phyloP scores from a whole-genome alignment of 202 grass and related monocot genomes.

The Miscanthus sacchariflorus region DNA sequence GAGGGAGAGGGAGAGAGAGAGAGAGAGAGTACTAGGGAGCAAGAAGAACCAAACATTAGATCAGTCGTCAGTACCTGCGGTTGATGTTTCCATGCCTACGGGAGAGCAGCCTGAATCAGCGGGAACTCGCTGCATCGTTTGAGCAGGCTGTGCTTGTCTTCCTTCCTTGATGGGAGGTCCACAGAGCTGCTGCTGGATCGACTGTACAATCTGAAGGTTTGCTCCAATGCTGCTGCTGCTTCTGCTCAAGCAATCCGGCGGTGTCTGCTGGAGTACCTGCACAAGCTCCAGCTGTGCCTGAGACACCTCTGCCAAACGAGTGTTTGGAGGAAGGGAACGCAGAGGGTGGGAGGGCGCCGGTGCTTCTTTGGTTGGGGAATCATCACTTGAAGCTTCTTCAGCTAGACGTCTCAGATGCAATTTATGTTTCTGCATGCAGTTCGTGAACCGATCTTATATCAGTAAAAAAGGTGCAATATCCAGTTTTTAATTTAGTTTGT shows the following conservation, averaged over 20 bases:
- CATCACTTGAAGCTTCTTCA: neutral
- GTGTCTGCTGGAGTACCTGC: neutral
- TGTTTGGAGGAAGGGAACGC: neutral
- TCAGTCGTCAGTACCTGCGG: neutral
- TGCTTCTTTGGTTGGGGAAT: neutral
- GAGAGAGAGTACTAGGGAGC: no score
- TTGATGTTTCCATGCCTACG: neutral
- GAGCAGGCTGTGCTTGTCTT: neutral
- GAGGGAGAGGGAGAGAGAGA: no score
- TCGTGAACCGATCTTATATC: neutral
- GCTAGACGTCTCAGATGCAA: neutral
- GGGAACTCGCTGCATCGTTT: neutral
- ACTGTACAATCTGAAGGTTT: neutral
- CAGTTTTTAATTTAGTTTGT: neutral
- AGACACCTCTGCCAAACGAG: neutral
- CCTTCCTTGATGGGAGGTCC: neutral
- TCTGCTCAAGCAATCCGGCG: neutral
- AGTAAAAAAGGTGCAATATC: neutral
- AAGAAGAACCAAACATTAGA: neutral
- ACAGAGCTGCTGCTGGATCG: neutral
- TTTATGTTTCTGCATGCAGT: constrained; percentile 36
- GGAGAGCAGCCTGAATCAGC: no score
- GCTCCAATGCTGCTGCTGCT: neutral
- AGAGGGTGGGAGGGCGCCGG: neutral
- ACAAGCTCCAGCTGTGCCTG: neutral